Evolutionary conservation across 192 early-diverging fungal species (phyloP), one percentile per base, ranked within the genome.

Genomic region (Gryganskiella cystojenkinii): DNA sequence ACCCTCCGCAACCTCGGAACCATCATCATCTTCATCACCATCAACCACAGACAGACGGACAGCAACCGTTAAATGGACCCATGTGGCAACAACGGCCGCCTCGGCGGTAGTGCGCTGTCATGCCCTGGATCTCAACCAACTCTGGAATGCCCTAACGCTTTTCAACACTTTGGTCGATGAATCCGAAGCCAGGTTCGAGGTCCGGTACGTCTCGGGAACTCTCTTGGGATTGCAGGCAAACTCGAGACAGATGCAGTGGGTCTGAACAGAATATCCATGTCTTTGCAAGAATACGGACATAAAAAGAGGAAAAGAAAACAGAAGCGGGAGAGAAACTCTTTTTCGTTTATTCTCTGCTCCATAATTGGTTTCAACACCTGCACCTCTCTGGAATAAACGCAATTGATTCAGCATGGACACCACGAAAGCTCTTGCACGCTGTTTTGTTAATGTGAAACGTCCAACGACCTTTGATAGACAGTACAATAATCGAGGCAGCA

Each of bases 121-220:
- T 37, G 53, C 74, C 9, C 49, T 59, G 27, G 74, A 78, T 13
- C 33, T 68, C 27, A 68, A 69, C 46, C 74, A 78, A 33, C 61
- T 78, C 25, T 78, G 74, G 74, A 78, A 60, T 51, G 44, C 66
- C 1, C 31, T 78, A 17, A 69, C 67, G 9, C 56, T 78, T 10
- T 78, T 78, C 49, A 78, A 69, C 19, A 69, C 66, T 37, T 17
- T 64, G 31, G 66, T 78, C 7, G 66, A 69, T 28, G 74, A 69
- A 5, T 54, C 10, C 19, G 74, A 78, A 27, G 67, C 67, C 0
- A 59, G 74, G 8, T 69, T 78, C 22, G 74, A 78, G 43, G 61
- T 78, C 19, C 64, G 43, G 0, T 57, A 69, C 34, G 61, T 67
- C 9, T 63, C 74, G 11, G 68, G 65, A 17, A 78, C 74, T 0